Evolutionary conservation across 2,329 filamentous ascomycete genomes (phyloP).

Genomic region (Aspergillus sojae): DNA sequence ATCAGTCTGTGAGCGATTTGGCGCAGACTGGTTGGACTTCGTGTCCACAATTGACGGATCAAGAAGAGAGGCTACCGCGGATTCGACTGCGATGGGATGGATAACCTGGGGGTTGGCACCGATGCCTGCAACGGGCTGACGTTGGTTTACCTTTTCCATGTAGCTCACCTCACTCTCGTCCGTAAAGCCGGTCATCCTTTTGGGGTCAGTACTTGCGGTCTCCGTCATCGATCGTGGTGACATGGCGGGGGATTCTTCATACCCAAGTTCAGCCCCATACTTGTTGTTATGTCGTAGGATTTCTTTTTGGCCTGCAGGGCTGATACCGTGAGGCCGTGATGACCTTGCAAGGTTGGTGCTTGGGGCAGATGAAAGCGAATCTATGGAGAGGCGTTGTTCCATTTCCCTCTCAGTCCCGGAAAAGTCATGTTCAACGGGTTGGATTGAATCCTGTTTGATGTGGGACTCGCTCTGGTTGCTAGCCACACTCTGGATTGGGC

Average conservation of each 20-base stretch:
- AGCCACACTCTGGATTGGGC: constrained; percentile 89
- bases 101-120: constrained; percentile 77
- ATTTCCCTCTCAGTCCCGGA: constrained; percentile 63
- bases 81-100: constrained; percentile 76
- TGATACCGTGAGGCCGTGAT: constrained; percentile 56
- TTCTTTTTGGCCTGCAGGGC: constrained; percentile 53
- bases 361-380: constrained; percentile 60
- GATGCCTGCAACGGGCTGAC: constrained; percentile 70
- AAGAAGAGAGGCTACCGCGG: constrained; percentile 85
- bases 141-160: constrained; percentile 62
- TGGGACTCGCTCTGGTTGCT: constrained; percentile 76
- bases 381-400: constrained; percentile 56
- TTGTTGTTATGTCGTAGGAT: constrained; percentile 49
- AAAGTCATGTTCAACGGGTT: constrained; percentile 54
- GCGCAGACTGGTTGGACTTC: constrained; percentile 53
- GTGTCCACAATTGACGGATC: constrained; percentile 76
- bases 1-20: constrained; percentile 50
- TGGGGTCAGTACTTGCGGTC: constrained; percentile 54
- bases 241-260: constrained; percentile 36
- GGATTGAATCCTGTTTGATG: constrained; percentile 61
- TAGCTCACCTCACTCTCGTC: constrained; percentile 61
- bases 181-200: constrained; percentile 53
- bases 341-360: constrained; percentile 60
- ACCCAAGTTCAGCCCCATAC: constrained; percentile 39
- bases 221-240: constrained; percentile 37